Percentiles rank a stretch among this genome's conserved stretches.
Evolutionary conservation across 2,329 filamentous ascomycete genomes (phyloP).

Genomic region (Chalaropsis thielavioides): DNA sequence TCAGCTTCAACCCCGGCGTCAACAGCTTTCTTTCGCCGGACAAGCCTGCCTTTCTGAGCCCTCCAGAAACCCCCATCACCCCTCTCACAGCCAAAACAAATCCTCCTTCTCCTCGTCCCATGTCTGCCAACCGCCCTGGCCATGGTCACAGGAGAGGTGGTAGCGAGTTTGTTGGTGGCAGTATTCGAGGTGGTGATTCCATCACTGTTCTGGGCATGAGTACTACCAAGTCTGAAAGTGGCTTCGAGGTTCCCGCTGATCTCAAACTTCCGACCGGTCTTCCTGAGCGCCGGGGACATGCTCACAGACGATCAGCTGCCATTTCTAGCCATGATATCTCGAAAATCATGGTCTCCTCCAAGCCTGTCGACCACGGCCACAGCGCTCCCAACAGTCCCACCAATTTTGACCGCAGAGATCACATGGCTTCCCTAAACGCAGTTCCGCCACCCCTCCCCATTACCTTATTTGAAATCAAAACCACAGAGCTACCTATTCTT

Average conservation of each 20-base stretch:
- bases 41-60: constrained; percentile 33
- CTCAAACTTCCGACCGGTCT: constrained; percentile 38
- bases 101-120: constrained; percentile 43
- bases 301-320: constrained; percentile 66
- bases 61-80: constrained; percentile 39
- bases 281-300: constrained; percentile 47
- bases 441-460: not conserved
- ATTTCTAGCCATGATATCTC: constrained; percentile 74
- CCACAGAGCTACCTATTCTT: constrained; percentile 1
- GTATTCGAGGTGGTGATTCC: constrained; percentile 41
- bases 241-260: constrained; percentile 38
- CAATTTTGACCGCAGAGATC: constrained; percentile 26
- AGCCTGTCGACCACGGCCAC: constrained; percentile 32
- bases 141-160: constrained; percentile 68
- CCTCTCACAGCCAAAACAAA: constrained; percentile 24
- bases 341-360: constrained; percentile 46
- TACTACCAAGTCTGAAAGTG: constrained; percentile 49
- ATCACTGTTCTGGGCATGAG: constrained; percentile 53
- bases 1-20: constrained; percentile 41
- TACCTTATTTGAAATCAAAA: not conserved
- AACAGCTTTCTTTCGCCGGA: constrained; percentile 23
- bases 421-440: constrained; percentile 5
- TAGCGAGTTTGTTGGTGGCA: constrained; percentile 77
- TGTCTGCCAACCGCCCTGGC: constrained; percentile 27
- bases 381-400: constrained; percentile 52